Base-by-base conservation (phyloP, 352 stramenopile genomes). In the Pilasporangium apinafurcum region DNA sequence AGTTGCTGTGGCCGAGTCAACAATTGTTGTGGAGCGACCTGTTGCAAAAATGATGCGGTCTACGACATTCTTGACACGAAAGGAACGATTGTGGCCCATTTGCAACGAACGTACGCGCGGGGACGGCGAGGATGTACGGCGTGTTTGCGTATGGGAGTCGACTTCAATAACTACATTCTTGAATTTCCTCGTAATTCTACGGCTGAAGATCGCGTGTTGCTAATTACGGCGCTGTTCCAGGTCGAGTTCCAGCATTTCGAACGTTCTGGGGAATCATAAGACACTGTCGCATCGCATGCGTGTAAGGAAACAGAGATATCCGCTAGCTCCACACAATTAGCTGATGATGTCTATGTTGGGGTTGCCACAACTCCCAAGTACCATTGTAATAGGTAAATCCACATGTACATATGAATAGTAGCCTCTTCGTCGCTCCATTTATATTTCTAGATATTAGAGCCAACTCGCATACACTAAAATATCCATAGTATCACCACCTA, bases 11-110 rank as follows among this genome's bases (percentile, higher is more conserved):
- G 68, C 17, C 68, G 68, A 17, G 62, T 77, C 18, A 80, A 85
- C 64, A 87, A 83, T 41, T 85, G 71, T 35, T 86, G 71, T 37
- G 71, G 71, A n/a, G 66, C 53, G 10, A 83, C 71, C 20, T 85
- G 71, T 49, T 74, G 48, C 51, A 62, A 70, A 40, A 77, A 82
- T 41, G 74, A 86, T 42, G 64, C 69, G 1, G 68, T 85, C 43
- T 83, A 78, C 49, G 71, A 86, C 34, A 63, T 86, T 6, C 42
- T 85, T n/a, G 69, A 83, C 47, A 55, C 42, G 14, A 66, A 85
- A 21, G 70, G 67, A 31, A 28, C 65, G 8, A 44, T 80, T 26
- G 68, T 64, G 4, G 75, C 62, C 14, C 70, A 83, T 43, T 24
- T 87, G 32, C 72, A 85, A 52, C 54, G 57, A 24, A 85, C 66